These are phyloP conservation scores for Sporothrix brasiliensis DNA, from an alignment of 2,329 filamentous ascomycete species.

Conservation along the genomic window DNA sequence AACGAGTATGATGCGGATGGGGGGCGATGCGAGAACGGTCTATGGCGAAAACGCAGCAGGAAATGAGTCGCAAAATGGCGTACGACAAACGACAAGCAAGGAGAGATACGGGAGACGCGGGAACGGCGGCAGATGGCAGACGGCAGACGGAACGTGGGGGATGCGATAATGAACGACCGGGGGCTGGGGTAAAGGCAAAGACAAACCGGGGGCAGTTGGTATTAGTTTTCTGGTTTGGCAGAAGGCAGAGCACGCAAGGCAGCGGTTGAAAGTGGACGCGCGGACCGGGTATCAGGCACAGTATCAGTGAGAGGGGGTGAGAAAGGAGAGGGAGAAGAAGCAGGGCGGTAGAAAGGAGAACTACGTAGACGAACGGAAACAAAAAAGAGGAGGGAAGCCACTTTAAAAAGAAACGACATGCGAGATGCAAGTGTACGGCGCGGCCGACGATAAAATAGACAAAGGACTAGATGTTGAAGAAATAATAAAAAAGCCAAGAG, in stretches of 20 bases:
- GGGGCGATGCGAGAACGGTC: neutral
- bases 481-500: neutral
- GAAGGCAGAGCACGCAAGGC: neutral
- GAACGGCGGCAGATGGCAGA: neutral
- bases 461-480: neutral
- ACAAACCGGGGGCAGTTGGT: neutral
- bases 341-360: neutral
- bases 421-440: neutral
- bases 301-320: neutral
- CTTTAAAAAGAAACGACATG: conserved; percentile 2
- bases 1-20: neutral
- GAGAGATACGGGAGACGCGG: neutral
- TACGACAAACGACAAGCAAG: neutral
- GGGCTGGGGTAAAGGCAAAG: neutral
- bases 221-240: no score
- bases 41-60: neutral
- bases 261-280: conserved; percentile 2
- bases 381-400: neutral
- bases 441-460: neutral
- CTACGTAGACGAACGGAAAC: neutral
- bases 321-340: neutral
- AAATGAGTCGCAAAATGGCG: neutral
- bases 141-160: neutral
- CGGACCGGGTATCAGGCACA: conserved; percentile 13
- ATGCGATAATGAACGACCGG: neutral